Base-by-base conservation (phyloP, 805 yeast genomes). In the Myxozyma monticola region DNA sequence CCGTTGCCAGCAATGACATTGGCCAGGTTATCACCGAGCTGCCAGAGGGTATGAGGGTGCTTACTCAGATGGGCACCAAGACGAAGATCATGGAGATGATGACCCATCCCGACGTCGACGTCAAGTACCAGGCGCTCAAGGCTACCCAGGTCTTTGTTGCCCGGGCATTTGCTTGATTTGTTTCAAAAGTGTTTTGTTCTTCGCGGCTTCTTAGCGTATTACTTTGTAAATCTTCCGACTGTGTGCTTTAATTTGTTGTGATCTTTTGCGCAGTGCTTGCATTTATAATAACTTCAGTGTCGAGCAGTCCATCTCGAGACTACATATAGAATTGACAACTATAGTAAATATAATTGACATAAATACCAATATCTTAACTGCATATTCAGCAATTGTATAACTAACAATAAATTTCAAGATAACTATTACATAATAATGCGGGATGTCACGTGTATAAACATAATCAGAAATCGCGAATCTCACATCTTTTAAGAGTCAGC, bases 141-240 rank as follows among this genome's bases (percentile, higher is more conserved):
- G 89, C 97, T 3, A 88, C 96, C n/a, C 99, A 93, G 73, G 79
- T 84, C 49, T 80, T 93, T 62, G 95, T 93, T 46, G 88, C 96
- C 2, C 88, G 88, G 64, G 76, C 84, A n/a, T 78, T 84, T 29
- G 52, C 50, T 14, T 54, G 46, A 22, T 4, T 36, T 58, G 33
- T 10, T 28, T 28, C 14, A 9, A 28, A 9, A 10, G 31, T 9
- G 14, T 28, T 10, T 28, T 28, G 7, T 36, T 28, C 29, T 7
- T 38, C n/a, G 12, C n/a, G 39, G 8, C 18, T 8, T 7, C 6
- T 14, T 33, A 6, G 15, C n/a, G 7, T 33, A 7, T 33, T 33
- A n/a, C 18, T n/a, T 15, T 15, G n/a, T 4, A 17, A 26, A 17
- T 15, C 12, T 35, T 18, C 9, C 21, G 8, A 26, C 5, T 14